phyloP scores from a whole-genome alignment of 352 stramenopile genomes.

The Phytophthora pisi region DNA sequence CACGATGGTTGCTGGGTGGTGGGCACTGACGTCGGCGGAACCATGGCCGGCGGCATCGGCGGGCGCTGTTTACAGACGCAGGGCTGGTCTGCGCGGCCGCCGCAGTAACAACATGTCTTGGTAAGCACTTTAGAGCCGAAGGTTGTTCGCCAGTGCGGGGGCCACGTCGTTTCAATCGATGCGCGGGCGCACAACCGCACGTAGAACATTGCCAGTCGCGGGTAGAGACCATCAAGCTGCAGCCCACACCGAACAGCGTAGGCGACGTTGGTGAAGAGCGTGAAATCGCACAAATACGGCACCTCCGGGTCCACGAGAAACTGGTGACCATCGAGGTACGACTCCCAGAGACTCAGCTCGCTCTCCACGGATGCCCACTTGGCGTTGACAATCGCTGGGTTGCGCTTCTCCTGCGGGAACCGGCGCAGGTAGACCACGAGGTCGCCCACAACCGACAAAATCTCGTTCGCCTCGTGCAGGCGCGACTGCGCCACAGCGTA shows the following conservation, averaged over 20 bases:
- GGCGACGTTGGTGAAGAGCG: slow-evolving; percentile 86
- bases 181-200: slow-evolving; percentile 68
- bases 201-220: slow-evolving; percentile 81
- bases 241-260: slow-evolving; percentile 87
- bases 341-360: slow-evolving; percentile 81
- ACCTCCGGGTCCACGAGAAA: slow-evolving; percentile 68
- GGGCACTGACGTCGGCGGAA: slow-evolving; percentile 15
- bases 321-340: slow-evolving; percentile 65
- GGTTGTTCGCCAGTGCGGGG: slow-evolving; percentile 82
- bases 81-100: slow-evolving; percentile 36
- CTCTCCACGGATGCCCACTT: slow-evolving; percentile 76
- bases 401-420: slow-evolving; percentile 65
- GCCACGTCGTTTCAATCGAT: slow-evolving; percentile 82
- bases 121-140: slow-evolving; percentile 79
- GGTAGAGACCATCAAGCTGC: slow-evolving; percentile 82
- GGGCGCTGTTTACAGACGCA: slow-evolving; percentile 44
- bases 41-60: slow-evolving; percentile 13
- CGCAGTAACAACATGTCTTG: slow-evolving; percentile 74
- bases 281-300: slow-evolving; percentile 81
- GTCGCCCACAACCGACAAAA: slow-evolving; percentile 82
- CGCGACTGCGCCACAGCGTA: slow-evolving; percentile 80
- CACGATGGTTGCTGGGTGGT: slow-evolving; percentile 32
- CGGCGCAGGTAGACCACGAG: slow-evolving; percentile 82
- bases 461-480: slow-evolving; percentile 85
- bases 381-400: slow-evolving; percentile 58